Conservation (phyloP, 192 early-diverging fungal genomes). For the Allomyces javanicus region DNA sequence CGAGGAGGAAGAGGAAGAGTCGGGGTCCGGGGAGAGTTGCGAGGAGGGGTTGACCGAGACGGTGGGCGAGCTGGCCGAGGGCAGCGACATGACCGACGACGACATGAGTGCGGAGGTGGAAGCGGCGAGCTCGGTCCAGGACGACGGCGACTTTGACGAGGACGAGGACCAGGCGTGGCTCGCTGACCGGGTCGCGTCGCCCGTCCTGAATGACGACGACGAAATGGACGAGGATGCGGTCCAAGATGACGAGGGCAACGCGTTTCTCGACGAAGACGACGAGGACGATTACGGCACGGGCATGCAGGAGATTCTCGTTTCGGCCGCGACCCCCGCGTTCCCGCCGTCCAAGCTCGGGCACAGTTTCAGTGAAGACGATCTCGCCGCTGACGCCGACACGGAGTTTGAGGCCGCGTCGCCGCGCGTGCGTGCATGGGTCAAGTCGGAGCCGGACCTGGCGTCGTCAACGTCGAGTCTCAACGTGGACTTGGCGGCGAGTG, state of each 20-base stretch:
- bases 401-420: no score
- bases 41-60: background rate
- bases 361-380: background rate
- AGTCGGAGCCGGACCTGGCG: background rate
- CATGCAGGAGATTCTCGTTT: background rate
- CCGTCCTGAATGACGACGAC: background rate
- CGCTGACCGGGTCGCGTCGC: conserved; percentile 1
- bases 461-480: no score
- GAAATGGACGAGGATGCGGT: background rate
- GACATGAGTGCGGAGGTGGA: background rate
- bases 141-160: background rate
- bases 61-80: background rate
- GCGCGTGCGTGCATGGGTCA: no score
- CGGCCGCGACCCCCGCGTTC: no score
- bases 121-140: background rate
- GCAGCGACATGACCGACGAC: no score
- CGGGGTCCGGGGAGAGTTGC: background rate
- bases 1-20: background rate
- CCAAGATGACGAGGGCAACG: background rate
- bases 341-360: background rate
- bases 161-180: conserved; percentile 4
- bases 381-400: background rate
- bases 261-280: conserved; percentile 2
- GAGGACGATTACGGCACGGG: conserved; percentile 4
- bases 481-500: background rate